Conservation (phyloP, 2,329 filamentous ascomycete species). For the Cercospora zeae-maydis region DNA sequence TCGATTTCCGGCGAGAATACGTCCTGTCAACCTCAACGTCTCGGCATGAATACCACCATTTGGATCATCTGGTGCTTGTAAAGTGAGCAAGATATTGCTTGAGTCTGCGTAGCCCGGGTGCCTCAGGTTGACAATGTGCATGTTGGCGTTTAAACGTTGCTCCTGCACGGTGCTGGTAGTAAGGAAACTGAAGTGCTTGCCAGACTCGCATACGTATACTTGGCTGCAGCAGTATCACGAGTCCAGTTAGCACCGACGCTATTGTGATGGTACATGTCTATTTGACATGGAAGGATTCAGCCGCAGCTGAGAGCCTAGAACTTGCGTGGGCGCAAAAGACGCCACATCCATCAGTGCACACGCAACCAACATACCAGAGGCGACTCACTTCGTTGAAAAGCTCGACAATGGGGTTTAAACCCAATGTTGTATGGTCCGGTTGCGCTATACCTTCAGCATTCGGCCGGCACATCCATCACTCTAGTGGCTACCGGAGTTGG, state of each 20-base stretch:
- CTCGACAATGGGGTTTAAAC: neutral
- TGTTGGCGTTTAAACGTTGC: neutral
- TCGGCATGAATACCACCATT: constrained; percentile 14
- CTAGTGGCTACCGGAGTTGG: neutral
- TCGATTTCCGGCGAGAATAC: constrained; percentile 6
- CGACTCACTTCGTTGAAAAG: neutral
- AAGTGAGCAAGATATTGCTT: constrained; percentile 9
- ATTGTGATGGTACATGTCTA: neutral
- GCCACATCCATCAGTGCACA: neutral
- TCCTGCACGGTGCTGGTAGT: neutral
- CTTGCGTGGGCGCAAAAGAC: neutral
- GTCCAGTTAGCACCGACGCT: neutral
- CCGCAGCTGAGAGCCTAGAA: constrained; percentile 1
- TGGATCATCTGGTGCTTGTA: constrained; percentile 13
- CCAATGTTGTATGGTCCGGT: neutral
- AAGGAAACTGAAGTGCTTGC: neutral
- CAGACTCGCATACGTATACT: neutral
- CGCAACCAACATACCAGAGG: neutral
- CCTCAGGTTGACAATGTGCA: constrained; percentile 9
- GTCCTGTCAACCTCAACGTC: constrained; percentile 2
- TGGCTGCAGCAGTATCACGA: neutral
- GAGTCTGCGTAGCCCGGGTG: constrained; percentile 8
- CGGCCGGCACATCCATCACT: neutral
- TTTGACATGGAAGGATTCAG: neutral
- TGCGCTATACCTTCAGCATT: neutral